Evolutionary conservation across 345 rosid species (phyloP).

Genomic region (Lumnitzera littorea): DNA sequence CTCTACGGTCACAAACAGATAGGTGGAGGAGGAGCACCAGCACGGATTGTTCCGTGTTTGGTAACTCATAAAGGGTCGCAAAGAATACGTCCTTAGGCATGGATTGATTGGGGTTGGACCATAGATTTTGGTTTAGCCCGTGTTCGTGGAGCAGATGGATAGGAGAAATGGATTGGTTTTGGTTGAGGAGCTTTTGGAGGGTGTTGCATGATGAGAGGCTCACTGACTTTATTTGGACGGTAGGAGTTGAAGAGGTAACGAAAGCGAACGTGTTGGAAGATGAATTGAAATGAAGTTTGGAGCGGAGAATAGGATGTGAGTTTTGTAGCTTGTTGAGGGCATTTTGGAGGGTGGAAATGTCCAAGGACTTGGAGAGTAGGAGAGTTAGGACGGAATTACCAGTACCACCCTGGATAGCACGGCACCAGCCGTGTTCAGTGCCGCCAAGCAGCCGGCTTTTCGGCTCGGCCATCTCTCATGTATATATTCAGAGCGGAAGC

Average conservation of each 20-base stretch:
- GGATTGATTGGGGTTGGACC: slow-evolving; percentile 6
- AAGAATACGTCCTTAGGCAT: no score
- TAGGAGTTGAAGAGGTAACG: slow-evolving; percentile 19
- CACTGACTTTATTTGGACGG: slow-evolving; percentile 12
- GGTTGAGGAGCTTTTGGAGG: neutral
- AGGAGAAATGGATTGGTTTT: neutral
- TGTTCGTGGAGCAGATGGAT: slow-evolving; percentile 36
- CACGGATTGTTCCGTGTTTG: no score
- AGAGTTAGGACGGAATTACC: slow-evolving; percentile 13
- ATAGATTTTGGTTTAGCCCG: slow-evolving; percentile 32
- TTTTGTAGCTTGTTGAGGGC: slow-evolving; percentile 21
- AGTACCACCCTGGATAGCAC: no score
- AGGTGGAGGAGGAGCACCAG: no score
- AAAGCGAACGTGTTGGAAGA: slow-evolving; percentile 15
- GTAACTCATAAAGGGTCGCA: no score
- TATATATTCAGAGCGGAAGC: no score
- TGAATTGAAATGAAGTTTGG: slow-evolving; percentile 16
- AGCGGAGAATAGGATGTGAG: slow-evolving; percentile 26
- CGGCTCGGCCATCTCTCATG: no score
- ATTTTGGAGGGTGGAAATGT: slow-evolving; percentile 8
- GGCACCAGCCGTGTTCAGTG: no score
- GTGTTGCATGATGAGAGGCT: slow-evolving; percentile 5
- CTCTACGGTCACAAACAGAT: no score
- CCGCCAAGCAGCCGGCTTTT: no score
- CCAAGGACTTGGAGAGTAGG: slow-evolving; percentile 11